A percentile compares a stretch with the other conserved stretches of the same genome.
Conservation (phyloP, 2,329 filamentous ascomycete species). For the Alternaria consortialis region DNA sequence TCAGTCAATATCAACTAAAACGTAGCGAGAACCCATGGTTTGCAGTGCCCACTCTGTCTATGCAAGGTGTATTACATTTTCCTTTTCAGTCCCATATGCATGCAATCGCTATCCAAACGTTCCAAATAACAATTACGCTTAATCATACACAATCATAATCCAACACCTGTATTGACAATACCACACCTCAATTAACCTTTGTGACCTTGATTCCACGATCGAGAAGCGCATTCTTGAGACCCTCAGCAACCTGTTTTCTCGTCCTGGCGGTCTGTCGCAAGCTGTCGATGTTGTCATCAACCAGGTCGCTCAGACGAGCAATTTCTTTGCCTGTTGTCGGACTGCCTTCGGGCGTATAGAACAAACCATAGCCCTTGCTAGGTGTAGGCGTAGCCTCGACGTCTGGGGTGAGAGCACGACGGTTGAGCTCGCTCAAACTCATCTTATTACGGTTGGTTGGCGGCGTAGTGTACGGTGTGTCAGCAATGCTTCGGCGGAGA, state of each 20-base stretch:
- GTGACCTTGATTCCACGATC: slow-evolving; percentile 44
- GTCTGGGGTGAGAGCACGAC: slow-evolving; percentile 43
- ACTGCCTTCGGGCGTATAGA: slow-evolving; percentile 45
- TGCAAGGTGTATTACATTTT: slow-evolving; percentile 8
- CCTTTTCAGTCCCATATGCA: background rate
- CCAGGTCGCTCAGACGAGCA: slow-evolving; percentile 51
- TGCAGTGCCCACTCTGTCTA: background rate
- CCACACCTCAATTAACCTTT: slow-evolving; percentile 21
- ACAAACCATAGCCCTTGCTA: slow-evolving; percentile 46
- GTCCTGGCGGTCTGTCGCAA: slow-evolving; percentile 46
- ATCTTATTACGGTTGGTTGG: slow-evolving; percentile 45
- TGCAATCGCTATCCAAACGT: slow-evolving; percentile 24
- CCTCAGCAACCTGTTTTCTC: slow-evolving; percentile 52
- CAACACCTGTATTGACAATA: slow-evolving; percentile 4
- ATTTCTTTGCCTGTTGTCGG: slow-evolving; percentile 35
- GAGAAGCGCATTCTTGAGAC: slow-evolving; percentile 49
- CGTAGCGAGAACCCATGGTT: background rate
- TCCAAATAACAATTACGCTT: slow-evolving; percentile 19
- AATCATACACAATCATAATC: slow-evolving; percentile 34
- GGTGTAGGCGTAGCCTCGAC: slow-evolving; percentile 36
- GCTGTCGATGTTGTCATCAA: slow-evolving; percentile 52
- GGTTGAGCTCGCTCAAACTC: slow-evolving; percentile 42
- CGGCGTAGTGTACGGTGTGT: slow-evolving; percentile 50
- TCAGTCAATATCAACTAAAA: background rate
- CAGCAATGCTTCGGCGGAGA: slow-evolving; percentile 28